phyloP scores from a whole-genome alignment of 176 grass and related monocot species.

The Thinopyrum elongatum region DNA sequence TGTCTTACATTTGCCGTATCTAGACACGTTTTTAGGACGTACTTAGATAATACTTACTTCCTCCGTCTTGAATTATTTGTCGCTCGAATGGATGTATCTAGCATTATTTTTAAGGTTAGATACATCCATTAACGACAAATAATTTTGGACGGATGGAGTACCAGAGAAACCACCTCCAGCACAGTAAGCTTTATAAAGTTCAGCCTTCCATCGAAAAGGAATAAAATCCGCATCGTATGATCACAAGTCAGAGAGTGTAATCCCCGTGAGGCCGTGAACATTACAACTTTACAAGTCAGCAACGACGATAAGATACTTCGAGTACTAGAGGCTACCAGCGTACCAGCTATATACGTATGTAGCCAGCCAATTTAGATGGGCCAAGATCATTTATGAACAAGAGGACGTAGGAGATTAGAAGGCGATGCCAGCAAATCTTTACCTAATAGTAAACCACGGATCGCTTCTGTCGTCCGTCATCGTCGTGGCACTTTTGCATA shows the following conservation, averaged over 20 bases:
- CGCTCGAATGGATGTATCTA: too few species aligned
- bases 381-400: slow-evolving; percentile 28
- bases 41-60: too few species aligned
- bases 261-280: background rate
- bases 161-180: too few species aligned
- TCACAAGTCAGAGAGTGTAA: background rate
- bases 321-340: background rate
- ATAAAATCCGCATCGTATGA: background rate
- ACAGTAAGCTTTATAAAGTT: background rate
- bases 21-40: too few species aligned
- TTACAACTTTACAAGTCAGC: background rate
- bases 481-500: too few species aligned
- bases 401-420: background rate
- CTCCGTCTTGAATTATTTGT: too few species aligned
- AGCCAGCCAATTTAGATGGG: background rate
- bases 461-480: too few species aligned
- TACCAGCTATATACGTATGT: background rate
- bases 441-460: too few species aligned
- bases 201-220: background rate
- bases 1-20: too few species aligned
- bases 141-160: too few species aligned
- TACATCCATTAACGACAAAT: too few species aligned
- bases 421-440: slow-evolving; percentile 9
- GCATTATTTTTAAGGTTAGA: too few species aligned
- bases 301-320: background rate